Evolutionary conservation across 73 alveolate genomes (phyloP).

Genomic region (Tetrahymena borealis): DNA sequence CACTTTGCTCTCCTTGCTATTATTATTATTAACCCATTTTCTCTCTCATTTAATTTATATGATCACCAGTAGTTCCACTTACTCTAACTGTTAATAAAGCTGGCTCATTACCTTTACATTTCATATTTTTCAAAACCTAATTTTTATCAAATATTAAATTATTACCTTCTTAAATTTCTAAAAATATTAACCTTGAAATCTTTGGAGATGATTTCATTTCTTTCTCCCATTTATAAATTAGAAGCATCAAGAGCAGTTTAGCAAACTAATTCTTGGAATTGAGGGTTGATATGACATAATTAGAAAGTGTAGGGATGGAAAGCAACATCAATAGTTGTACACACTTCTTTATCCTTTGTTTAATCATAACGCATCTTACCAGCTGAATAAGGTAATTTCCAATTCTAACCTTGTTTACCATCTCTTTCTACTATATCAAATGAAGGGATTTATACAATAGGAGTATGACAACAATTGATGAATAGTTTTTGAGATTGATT

Average conservation of each 20-base stretch:
- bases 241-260: conserved; percentile 87
- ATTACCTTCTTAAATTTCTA: not conserved
- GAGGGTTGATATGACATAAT: conserved; percentile 25
- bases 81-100: conserved; percentile 53
- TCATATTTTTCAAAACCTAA: conserved; percentile 67
- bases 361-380: conserved; percentile 79
- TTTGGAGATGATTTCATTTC: conserved; percentile 84
- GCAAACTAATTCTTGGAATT: conserved; percentile 79
- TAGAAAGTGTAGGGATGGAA: conserved; percentile 79
- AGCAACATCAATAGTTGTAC: conserved; percentile 89
- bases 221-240: conserved; percentile 64
- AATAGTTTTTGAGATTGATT: conserved; percentile 77
- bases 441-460: conserved; percentile 77
- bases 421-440: conserved; percentile 43
- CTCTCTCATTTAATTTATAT: conserved; percentile 56
- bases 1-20: conserved; percentile 19
- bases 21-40: conserved; percentile 50
- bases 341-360: conserved; percentile 54
- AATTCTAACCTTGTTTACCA: conserved; percentile 79
- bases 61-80: conserved; percentile 2
- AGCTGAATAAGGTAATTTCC: conserved; percentile 92
- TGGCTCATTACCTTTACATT: conserved; percentile 90
- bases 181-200: conserved; percentile 65
- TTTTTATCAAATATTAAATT: not conserved
- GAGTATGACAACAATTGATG: conserved; percentile 85